Evolutionary conservation across 345 rosid species (phyloP).

Genomic region (Jatropha curcas): DNA sequence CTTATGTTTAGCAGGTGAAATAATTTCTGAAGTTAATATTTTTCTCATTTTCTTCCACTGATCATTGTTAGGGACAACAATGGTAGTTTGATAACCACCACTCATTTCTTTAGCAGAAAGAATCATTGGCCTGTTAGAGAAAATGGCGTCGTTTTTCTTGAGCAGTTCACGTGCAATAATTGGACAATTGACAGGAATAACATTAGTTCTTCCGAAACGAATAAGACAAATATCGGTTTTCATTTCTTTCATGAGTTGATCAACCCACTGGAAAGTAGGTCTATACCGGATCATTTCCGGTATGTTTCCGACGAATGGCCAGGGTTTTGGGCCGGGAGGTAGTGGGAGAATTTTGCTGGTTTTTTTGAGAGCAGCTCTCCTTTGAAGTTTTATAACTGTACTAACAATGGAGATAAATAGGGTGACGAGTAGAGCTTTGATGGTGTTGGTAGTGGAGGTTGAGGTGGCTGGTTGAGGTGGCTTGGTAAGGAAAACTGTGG

Average conservation of each 20-base stretch:
- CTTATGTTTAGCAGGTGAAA: conserved; percentile 38
- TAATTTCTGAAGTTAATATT: conserved; percentile 33
- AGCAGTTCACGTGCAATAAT: not conserved
- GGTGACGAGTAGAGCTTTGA: not conserved
- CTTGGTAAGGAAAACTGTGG: not conserved
- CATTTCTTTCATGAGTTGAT: not conserved
- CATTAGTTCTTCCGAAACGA: not conserved
- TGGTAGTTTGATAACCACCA: conserved; percentile 12
- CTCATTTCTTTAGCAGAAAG: not conserved
- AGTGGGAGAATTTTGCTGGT: not conserved
- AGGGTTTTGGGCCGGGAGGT: conserved; percentile 1
- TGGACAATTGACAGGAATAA: not conserved
- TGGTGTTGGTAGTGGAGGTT: not conserved
- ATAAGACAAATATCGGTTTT: not conserved
- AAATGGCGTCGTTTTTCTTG: not conserved
- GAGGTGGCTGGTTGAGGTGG: not conserved
- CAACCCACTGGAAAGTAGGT: conserved; percentile 1
- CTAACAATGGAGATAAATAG: not conserved
- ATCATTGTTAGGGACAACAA: conserved; percentile 32
- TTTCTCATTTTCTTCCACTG: conserved; percentile 57
- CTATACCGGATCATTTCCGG: not conserved
- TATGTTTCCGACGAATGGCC: not conserved
- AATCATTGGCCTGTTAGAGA: conserved; percentile 1
- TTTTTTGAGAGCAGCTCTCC: not conserved
- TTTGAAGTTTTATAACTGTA: not conserved